Conservation (phyloP, 2,329 filamentous ascomycete genomes). For the Metarhizium guizhouense region DNA sequence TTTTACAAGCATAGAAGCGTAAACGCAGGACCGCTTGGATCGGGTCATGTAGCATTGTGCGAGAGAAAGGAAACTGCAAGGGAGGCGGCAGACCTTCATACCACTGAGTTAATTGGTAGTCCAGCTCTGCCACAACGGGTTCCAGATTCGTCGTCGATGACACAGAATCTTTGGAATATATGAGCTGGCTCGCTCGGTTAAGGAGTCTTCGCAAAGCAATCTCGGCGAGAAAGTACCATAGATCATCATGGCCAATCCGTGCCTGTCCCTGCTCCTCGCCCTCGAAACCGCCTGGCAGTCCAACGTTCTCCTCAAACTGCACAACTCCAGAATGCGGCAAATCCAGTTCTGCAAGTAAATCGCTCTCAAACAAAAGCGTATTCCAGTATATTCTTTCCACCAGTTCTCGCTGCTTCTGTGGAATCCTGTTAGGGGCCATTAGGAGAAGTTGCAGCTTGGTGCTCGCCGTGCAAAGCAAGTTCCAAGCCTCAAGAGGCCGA, state of each 20-base stretch:
- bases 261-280: conserved; percentile 33
- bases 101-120: too few relatives aligned
- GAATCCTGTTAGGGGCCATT: conserved; percentile 63
- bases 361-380: conserved; percentile 69
- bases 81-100: conserved; percentile 27
- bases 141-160: conserved; percentile 47
- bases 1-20: conserved; percentile 76
- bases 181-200: conserved; percentile 70
- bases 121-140: too few relatives aligned
- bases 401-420: conserved; percentile 47
- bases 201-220: conserved; percentile 70
- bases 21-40: conserved; percentile 72
- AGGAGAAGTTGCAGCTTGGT: conserved; percentile 74
- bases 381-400: conserved; percentile 81
- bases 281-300: conserved; percentile 69
- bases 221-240: conserved; percentile 47
- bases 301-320: conserved; percentile 72
- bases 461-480: conserved; percentile 66
- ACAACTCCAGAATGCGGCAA: conserved; percentile 76
- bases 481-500: conserved; percentile 77
- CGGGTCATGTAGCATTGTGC: conserved; percentile 58
- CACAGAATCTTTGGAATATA: conserved; percentile 66
- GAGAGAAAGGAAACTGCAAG: conserved; percentile 68
- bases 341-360: conserved; percentile 70
- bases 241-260: conserved; percentile 44